A percentile compares a stretch with the other conserved stretches of the same genome.
Evolutionary conservation across 805 yeast genomes (phyloP).

Genomic region (Metschnikowia dekortorum): DNA sequence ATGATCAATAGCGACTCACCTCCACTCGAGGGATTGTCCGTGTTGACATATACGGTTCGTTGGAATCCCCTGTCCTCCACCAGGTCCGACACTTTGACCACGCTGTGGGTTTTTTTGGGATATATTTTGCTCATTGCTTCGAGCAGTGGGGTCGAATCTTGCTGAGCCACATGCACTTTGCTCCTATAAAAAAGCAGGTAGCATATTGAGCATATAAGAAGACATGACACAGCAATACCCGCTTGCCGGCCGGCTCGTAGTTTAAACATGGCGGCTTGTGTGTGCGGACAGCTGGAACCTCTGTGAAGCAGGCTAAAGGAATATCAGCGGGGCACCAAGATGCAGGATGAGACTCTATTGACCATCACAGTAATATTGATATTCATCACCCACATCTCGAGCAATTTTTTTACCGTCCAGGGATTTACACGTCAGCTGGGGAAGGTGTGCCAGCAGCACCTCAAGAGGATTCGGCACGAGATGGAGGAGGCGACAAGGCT

Average conservation of each 20-base stretch:
- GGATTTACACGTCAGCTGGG: too few relatives aligned
- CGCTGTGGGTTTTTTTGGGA: not conserved
- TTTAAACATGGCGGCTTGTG: not conserved
- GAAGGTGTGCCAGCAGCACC: too few relatives aligned
- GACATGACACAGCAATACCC: not conserved
- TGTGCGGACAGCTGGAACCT: too few relatives aligned
- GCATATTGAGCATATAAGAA: not conserved
- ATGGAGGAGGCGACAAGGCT: too few relatives aligned
- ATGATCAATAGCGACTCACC: constrained; percentile 15
- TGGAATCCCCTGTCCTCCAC: constrained; percentile 1
- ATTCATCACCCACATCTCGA: too few relatives aligned
- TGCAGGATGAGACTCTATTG: too few relatives aligned
- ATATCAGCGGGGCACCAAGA: too few relatives aligned
- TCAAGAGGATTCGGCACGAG: too few relatives aligned
- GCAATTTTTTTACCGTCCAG: too few relatives aligned
- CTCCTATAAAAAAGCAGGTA: not conserved
- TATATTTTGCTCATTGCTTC: not conserved
- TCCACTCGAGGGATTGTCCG: not conserved
- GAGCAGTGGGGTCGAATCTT: not conserved
- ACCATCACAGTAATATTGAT: too few relatives aligned
- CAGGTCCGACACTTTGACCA: not conserved
- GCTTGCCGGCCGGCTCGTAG: not conserved
- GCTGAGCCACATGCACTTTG: not conserved
- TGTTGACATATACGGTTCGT: constrained; percentile 1
- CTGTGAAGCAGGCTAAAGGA: too few relatives aligned